Evolutionary conservation across 2,329 filamentous ascomycete genomes (phyloP).

Genomic region (Paraphaeosphaeria sporulosa): DNA sequence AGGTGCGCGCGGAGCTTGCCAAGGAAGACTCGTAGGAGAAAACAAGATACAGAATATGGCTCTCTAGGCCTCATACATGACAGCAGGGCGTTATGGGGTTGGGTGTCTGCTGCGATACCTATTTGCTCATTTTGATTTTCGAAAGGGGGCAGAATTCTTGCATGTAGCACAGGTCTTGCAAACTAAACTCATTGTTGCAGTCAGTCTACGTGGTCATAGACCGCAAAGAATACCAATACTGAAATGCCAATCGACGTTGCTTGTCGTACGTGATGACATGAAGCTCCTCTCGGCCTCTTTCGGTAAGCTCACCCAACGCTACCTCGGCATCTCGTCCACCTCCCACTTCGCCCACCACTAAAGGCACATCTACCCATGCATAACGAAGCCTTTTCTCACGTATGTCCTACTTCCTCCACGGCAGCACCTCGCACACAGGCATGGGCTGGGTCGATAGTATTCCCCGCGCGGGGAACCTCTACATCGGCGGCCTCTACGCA

Average conservation of each 20-base stretch:
- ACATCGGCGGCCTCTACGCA: slow-evolving; percentile 53
- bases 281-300: background rate
- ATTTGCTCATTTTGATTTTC: slow-evolving; percentile 8
- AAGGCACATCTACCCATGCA: background rate
- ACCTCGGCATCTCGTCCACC: slow-evolving; percentile 5
- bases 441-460: slow-evolving; percentile 52
- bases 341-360: background rate
- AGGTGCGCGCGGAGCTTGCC: slow-evolving; percentile 37
- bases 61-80: background rate
- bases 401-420: slow-evolving; percentile 45
- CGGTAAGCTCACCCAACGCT: slow-evolving; percentile 1
- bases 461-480: slow-evolving; percentile 44
- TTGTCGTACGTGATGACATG: background rate
- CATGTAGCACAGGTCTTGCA: background rate
- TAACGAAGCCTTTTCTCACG: background rate
- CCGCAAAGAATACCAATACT: background rate
- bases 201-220: background rate
- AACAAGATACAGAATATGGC: background rate
- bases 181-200: background rate
- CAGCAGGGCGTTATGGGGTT: slow-evolving; percentile 15
- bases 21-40: slow-evolving; percentile 24
- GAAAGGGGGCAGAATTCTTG: background rate
- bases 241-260: background rate
- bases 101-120: slow-evolving; percentile 14
- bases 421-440: slow-evolving; percentile 36